A percentile compares a stretch with the other conserved stretches of the same genome.
phyloP scores from a whole-genome alignment of 352 stramenopile species.

The Sclerospora graminicola region DNA sequence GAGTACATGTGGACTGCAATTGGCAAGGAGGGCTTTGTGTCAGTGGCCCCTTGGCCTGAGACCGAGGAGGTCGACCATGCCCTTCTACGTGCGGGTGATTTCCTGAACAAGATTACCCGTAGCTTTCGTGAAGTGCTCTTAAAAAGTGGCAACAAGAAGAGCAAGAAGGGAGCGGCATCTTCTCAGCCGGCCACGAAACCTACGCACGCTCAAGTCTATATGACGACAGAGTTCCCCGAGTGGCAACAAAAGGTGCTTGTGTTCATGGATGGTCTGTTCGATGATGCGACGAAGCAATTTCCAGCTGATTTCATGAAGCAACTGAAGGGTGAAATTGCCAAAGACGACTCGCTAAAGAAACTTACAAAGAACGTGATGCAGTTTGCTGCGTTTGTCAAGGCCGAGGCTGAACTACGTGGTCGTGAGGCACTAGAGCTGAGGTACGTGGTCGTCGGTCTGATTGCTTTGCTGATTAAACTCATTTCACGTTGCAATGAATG shows the following conservation, averaged over 20 bases:
- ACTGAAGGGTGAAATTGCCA: conserved; percentile 63
- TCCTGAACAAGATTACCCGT: conserved; percentile 88
- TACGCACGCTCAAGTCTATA: conserved; percentile 80
- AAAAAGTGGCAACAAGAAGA: conserved; percentile 80
- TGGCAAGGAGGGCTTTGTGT: conserved; percentile 88
- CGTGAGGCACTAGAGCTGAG: conserved; percentile 88
- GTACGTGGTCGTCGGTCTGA: conserved; percentile 18
- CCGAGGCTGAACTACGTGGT: conserved; percentile 87
- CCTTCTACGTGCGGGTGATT: conserved; percentile 88
- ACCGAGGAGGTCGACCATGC: conserved; percentile 86
- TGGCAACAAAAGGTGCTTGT: conserved; percentile 82
- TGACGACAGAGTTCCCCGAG: conserved; percentile 74
- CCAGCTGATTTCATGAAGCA: conserved; percentile 81
- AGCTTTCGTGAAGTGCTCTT: conserved; percentile 81
- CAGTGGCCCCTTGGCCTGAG: conserved; percentile 82
- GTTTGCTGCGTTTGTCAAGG: conserved; percentile 93
- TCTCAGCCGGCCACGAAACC: conserved; percentile 79
- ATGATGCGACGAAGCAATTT: conserved; percentile 57
- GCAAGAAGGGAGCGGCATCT: conserved; percentile 61
- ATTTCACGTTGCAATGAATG: conserved; percentile 5
- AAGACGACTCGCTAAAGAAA: conserved; percentile 79
- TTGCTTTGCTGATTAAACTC: conserved; percentile 6
- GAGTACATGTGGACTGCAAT: conserved; percentile 91
- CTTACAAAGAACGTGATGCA: conserved; percentile 95
- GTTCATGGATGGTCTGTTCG: conserved; percentile 66